phyloP scores from a whole-genome alignment of 164 flowering plant genomes.

The Vitis rotundifolia region DNA sequence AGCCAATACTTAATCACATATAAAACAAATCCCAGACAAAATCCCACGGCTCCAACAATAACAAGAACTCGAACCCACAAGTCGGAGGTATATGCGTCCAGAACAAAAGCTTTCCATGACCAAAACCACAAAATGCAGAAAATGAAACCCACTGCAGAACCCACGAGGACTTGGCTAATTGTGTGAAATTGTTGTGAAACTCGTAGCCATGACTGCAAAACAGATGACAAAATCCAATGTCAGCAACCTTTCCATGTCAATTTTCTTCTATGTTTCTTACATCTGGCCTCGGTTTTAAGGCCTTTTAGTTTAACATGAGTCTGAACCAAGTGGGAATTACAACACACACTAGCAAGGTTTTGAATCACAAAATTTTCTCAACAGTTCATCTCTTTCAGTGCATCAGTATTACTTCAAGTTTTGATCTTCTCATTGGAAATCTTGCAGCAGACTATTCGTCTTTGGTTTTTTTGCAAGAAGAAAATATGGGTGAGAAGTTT shows the following conservation, averaged over 20 bases:
- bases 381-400: neutral
- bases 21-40: constrained; percentile 43
- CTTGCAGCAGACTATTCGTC: no score
- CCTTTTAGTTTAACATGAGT: neutral
- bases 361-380: neutral
- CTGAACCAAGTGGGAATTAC: no score
- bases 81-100: constrained; percentile 47
- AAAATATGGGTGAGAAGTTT: no score
- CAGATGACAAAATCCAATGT: constrained; percentile 8
- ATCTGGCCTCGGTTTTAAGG: neutral
- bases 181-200: constrained; percentile 79
- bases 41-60: constrained; percentile 36
- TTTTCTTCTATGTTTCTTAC: neutral
- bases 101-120: constrained; percentile 60
- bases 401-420: neutral
- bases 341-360: no score
- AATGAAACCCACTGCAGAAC: constrained; percentile 60
- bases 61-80: constrained; percentile 55
- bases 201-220: constrained; percentile 85
- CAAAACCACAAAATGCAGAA: constrained; percentile 67
- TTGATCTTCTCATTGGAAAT: no score
- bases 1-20: constrained; percentile 61
- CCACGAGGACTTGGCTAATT: constrained; percentile 72
- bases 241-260: neutral
- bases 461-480: no score